phyloP scores from a whole-genome alignment of 192 early-diverging fungal species.

The Rhizoclosmatium globosum region DNA sequence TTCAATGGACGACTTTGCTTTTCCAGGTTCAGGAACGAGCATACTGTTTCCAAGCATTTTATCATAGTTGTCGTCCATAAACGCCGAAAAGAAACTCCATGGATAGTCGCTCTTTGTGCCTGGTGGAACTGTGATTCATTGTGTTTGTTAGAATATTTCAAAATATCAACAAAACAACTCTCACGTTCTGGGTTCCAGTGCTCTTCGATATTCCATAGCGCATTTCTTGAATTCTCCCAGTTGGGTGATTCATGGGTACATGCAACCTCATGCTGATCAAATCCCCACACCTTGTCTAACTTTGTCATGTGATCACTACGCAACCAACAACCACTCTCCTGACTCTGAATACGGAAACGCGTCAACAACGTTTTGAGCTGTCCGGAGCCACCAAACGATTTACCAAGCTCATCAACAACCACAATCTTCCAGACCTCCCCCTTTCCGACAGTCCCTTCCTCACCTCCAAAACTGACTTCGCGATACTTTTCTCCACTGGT shows the following conservation, averaged over 20 bases:
- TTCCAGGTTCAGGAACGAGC: slow-evolving; percentile 87
- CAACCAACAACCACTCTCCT: slow-evolving; percentile 76
- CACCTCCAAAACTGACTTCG: slow-evolving; percentile 27
- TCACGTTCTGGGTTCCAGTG: slow-evolving; percentile 80
- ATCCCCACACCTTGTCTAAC: slow-evolving; percentile 82
- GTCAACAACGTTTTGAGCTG: slow-evolving; percentile 68
- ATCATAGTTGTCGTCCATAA: slow-evolving; percentile 88
- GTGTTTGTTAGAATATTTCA: slow-evolving; percentile 8
- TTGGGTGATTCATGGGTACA: slow-evolving; percentile 74
- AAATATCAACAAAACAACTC: not conserved
- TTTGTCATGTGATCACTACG: slow-evolving; percentile 67
- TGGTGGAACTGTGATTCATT: slow-evolving; percentile 64
- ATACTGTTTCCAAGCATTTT: slow-evolving; percentile 98
- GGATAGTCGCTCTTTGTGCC: slow-evolving; percentile 70
- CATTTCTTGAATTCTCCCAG: slow-evolving; percentile 46
- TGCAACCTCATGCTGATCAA: slow-evolving; percentile 89
- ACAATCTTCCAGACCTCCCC: slow-evolving; percentile 78
- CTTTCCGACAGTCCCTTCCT: not conserved
- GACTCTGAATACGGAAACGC: slow-evolving; percentile 81
- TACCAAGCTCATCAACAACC: slow-evolving; percentile 65
- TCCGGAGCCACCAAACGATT: not conserved
- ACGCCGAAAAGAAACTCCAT: slow-evolving; percentile 81
- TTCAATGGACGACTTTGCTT: slow-evolving; percentile 78
- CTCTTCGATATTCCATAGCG: slow-evolving; percentile 94
- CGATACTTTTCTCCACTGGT: slow-evolving; percentile 9